Evolutionary conservation across 192 early-diverging fungal species (phyloP), one percentile per base, ranked within the genome.

Genomic region (Coemansia sp.): DNA sequence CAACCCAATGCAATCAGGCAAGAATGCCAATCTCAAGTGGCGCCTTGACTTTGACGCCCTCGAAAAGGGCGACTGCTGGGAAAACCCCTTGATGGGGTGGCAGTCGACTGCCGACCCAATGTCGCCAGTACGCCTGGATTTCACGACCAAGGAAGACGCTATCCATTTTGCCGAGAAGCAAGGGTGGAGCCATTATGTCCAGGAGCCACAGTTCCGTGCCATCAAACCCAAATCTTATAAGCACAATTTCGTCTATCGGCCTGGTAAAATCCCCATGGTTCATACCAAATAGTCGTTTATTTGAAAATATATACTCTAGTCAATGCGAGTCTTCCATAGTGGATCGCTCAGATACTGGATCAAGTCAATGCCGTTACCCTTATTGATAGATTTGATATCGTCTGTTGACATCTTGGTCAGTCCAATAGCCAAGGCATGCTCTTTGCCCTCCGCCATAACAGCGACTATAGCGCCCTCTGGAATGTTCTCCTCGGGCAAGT

Each of bases 11-110:
- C 95, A 97, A 73, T 90, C 87, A 9, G 95, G 97, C 61, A 85
- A 84, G 51, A 87, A 90, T 60, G 86, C 89, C 64, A 89, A 90
- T 38, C 86, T 90, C 66, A 76, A 87, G 64, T 99, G 97, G 97
- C 87, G 87, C 41, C 80, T 99, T 42, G 93, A 96, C 75, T 99
- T 97, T 80, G 95, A 99, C 76, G 88, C 85, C 29, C 75, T 90
- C 45, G 85, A 88, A 51, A 80, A 86, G 45, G 86, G 91, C 65
- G 91, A 90, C 72, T 89, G 92, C 53, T 99, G 95, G 94, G 90
- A 92, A 64, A 99, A 99, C 80, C 90, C 87, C 48, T 69, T 97
- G 55, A 97, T 99, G 88, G 95, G 97, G 25, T 99, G 97, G 97
- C 69, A 59, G 14, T 70, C 66, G 67, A 94, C 92, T 62, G 86